Percentiles rank a stretch among this genome's conserved stretches.
These are phyloP conservation scores for Pythium sp. DNA, from an alignment of 352 stramenopile genomes.

Conservation along the genomic window DNA sequence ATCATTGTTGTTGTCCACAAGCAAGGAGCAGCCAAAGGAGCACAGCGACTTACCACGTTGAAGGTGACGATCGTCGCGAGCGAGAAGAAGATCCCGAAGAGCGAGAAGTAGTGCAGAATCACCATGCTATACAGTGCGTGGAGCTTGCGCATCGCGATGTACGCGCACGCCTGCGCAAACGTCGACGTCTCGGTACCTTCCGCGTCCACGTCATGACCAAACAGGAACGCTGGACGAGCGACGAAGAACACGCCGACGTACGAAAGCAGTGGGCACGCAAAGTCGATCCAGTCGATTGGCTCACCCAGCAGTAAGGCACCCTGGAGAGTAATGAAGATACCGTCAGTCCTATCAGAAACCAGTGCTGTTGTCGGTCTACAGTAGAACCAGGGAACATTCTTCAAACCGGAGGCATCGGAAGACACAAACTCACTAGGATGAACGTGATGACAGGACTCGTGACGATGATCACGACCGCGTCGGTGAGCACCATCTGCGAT, in stretches of 20 bases:
- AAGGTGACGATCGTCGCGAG: conserved; percentile 29
- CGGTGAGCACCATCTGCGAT: conserved; percentile 69
- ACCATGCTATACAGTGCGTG: conserved; percentile 33
- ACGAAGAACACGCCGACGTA: conserved; percentile 68
- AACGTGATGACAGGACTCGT: conserved; percentile 63
- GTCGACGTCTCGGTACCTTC: conserved; percentile 17
- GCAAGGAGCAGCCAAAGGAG: no score
- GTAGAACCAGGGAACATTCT: no score
- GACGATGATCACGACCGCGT: conserved; percentile 67
- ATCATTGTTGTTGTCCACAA: no score
- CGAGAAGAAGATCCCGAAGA: conserved; percentile 32
- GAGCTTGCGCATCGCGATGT: conserved; percentile 57
- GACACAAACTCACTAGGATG: conserved; percentile 28
- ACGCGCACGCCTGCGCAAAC: conserved; percentile 45
- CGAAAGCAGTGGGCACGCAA: conserved; percentile 43
- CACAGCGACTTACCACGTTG: conserved; percentile 22
- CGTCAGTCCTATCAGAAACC: no score
- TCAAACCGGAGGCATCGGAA: background rate
- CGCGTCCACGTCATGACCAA: conserved; percentile 18
- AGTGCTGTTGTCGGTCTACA: no score
- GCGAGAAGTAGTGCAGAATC: conserved; percentile 39
- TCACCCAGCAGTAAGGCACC: conserved; percentile 45
- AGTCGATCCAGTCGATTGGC: conserved; percentile 41
- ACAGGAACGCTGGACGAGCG: conserved; percentile 51
- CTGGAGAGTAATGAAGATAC: conserved; percentile 16